phyloP scores from a whole-genome alignment of 345 rosid species.

The Acer campestre region DNA sequence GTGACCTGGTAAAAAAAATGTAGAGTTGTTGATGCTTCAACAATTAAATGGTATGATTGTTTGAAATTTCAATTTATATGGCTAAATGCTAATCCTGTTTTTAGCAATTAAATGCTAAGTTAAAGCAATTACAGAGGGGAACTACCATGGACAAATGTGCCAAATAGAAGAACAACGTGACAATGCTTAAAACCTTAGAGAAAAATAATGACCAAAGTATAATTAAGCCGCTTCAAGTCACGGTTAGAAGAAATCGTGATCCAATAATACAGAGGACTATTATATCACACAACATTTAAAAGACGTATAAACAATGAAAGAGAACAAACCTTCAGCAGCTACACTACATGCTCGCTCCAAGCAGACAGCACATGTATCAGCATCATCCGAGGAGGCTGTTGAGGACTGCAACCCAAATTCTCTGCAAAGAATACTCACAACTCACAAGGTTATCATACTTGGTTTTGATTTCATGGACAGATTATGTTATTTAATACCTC shows the following conservation, averaged over 20 bases:
- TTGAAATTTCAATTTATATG: too few relatives aligned
- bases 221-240: background rate
- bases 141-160: background rate
- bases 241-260: background rate
- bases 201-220: background rate
- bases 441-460: slow-evolving; percentile 8
- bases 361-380: slow-evolving; percentile 93
- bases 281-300: background rate
- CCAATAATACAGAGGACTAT: background rate
- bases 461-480: background rate
- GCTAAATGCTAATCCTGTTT: too few relatives aligned
- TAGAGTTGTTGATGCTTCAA: background rate
- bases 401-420: slow-evolving; percentile 77
- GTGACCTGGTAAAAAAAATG: background rate
- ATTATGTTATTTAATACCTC: background rate
- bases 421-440: slow-evolving; percentile 41
- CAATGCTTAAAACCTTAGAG: background rate
- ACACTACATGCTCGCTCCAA: slow-evolving; percentile 85
- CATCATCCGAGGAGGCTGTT: slow-evolving; percentile 62
- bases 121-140: too few relatives aligned
- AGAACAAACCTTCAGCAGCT: slow-evolving; percentile 84
- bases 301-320: background rate
- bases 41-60: background rate
- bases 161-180: background rate
- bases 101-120: too few relatives aligned